Base-by-base conservation (phyloP, 2,329 filamentous ascomycete genomes). In the Cladosporium sp. region DNA sequence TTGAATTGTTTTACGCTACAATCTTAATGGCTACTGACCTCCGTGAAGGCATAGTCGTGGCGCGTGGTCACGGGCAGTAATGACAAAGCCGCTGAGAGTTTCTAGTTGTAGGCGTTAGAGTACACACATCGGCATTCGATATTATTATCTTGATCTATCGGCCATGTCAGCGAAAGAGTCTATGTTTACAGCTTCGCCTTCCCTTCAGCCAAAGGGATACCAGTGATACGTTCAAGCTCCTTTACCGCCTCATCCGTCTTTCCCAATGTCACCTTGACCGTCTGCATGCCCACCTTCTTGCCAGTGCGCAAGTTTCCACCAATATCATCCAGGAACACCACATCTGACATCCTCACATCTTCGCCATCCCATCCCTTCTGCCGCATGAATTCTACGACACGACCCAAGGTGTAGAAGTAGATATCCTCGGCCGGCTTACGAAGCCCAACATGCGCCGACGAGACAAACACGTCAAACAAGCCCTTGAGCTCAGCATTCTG, bases 321-420 rank as follows among this genome's bases (percentile, higher is more conserved):
- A 76, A 99, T 97, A 72, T 97, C 93, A 76, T 97, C 95, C 59
- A 97, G 79, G 76, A 99, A 99, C 5, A 96, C 79, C 53, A 97
- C 82, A 64, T 97, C 92, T 0, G 80, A 80, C 0, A 89, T 80
- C 65, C 80, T 77, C 10, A 96, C 81, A 0, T 84, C 18, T 76
- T 77, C 81, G 84, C 85, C 4, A 82, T 83, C 40, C 78, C 69
- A 10, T 82, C 68, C 80, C 76, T 86, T 87, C 28, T 81, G 77
- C 73, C 80, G 82, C 1, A 88, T 87, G 69, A 86, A 87, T 67
- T 85, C 83, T 72, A 91, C 83, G 69, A 95, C 82, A 70, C 86
- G 84, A 64, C 83, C 78, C 56, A 97, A 76, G 0, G 94, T 89
- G 69, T 91, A 82, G 70, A 88, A 80, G 72, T 98, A 99, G 64